Conservation (phyloP, 345 rosid species). For the Cochlearia excelsa region DNA sequence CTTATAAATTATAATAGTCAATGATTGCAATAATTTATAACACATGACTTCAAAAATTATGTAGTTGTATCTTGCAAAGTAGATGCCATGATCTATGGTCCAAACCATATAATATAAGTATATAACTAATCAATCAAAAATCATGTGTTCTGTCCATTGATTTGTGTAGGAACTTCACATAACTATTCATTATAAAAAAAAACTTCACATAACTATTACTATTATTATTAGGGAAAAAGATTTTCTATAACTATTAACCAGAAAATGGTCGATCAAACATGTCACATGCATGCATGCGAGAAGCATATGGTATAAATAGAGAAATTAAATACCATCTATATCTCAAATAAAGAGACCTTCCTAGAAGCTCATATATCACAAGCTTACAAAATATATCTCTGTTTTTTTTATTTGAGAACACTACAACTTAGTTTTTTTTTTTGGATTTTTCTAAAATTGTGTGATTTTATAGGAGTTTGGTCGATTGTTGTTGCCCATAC, state of each 20-base stretch:
- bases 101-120: no score
- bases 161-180: no score
- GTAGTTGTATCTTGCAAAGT: no score
- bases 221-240: neutral
- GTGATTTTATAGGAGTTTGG: slow-evolving; percentile 1
- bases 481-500: slow-evolving; percentile 5
- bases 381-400: slow-evolving; percentile 4
- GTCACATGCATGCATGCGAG: slow-evolving; percentile 16
- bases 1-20: no score
- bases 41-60: no score
- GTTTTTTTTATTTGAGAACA: neutral
- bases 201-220: no score
- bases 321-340: no score
- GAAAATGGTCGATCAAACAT: slow-evolving; percentile 13
- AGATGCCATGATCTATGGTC: no score
- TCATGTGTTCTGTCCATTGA: no score
- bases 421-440: neutral
- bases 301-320: neutral
- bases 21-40: no score
- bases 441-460: neutral
- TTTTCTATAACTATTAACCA: neutral
- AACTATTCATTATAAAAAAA: no score
- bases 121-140: no score
- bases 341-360: slow-evolving; percentile 7
- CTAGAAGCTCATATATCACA: slow-evolving; percentile 9